Evolutionary conservation across 2,329 filamentous ascomycete genomes (phyloP), one percentile per base, ranked within the genome.

Genomic region (Mollisiaceae sp.): DNA sequence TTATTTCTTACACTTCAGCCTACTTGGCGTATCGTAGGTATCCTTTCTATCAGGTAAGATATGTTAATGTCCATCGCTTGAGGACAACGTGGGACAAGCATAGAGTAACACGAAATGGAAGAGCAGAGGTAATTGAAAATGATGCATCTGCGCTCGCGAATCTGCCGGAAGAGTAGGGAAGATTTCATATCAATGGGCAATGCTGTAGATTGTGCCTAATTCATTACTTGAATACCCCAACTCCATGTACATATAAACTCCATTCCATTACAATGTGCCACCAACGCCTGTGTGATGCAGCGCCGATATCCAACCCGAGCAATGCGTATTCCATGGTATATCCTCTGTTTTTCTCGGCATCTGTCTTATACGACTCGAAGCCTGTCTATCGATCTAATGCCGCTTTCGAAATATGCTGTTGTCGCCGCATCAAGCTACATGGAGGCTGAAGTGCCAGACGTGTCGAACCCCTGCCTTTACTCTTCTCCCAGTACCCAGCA

Each of bases 401-500:
- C 45, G 45, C n/a, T 24, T 22, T 11, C 45, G 11, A 22, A 50
- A 50, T 22, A 20, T 22, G 20, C 6, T 50, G n/a, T 24, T 50
- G 45, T 5, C 50, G 27, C 4, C 32, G 24, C 8, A 35, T 54
- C 22, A 32, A 8, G 22, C 22, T 27, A 24, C 12, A 24, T 54
- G 22, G 32, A 54, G 22, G 50, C 50, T 54, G 50, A 54, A 54
- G 22, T 54, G 27, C 50, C 27, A 54, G 24, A 54, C 24, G 27
- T 54, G 12, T 54, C 50, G 24, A 54, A 18, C 50, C 24, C 24
- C 27, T 54, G 50, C 50, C n/a, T 50, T 20, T 8, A 9, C 8
- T 8, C n/a, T 11, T 32, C 27, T 2, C 18, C 50, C 50, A 24
- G 9, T 8, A 45, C 43, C 47, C 43, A 47, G 9, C 9, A 32